A percentile compares a stretch with the other conserved stretches of the same genome.
These are phyloP conservation scores for Diphasiastrum complanatum DNA, from an alignment of 83 land plant genomes.

Conservation along the genomic window DNA sequence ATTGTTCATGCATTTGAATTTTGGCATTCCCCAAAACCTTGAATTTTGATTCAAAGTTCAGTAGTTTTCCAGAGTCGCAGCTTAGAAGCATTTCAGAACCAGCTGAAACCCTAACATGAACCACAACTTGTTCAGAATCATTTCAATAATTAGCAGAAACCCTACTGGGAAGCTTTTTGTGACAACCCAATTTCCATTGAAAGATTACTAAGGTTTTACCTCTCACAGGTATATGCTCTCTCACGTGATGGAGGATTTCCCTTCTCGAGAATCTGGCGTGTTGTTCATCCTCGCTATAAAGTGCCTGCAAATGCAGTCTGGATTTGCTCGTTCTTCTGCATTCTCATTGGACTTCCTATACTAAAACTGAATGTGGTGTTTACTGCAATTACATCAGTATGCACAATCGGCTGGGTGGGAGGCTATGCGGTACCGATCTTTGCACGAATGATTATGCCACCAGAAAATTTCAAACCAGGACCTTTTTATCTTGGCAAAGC, in stretches of 20 bases:
- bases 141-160: background rate
- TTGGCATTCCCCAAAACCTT: no score
- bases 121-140: background rate
- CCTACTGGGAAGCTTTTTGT: background rate
- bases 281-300: background rate
- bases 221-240: background rate
- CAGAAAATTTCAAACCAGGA: background rate
- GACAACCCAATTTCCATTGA: background rate
- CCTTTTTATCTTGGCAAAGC: constrained; percentile 6
- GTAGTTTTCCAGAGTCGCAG: no score
- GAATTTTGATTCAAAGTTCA: no score
- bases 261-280: constrained; percentile 3
- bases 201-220: constrained; percentile 6
- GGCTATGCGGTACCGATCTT: constrained; percentile 12
- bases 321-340: background rate
- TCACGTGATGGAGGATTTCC: no score
- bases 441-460: constrained; percentile 1
- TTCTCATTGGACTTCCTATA: constrained; percentile 3
- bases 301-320: no score
- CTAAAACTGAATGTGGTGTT: constrained; percentile 8
- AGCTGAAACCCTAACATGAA: no score
- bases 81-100: no score
- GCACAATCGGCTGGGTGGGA: no score
- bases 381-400: constrained; percentile 9
- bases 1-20: no score